A percentile compares a stretch with the other conserved stretches of the same genome.
phyloP scores from a whole-genome alignment of 305 asterid species.

The Fraxinus velutina region DNA sequence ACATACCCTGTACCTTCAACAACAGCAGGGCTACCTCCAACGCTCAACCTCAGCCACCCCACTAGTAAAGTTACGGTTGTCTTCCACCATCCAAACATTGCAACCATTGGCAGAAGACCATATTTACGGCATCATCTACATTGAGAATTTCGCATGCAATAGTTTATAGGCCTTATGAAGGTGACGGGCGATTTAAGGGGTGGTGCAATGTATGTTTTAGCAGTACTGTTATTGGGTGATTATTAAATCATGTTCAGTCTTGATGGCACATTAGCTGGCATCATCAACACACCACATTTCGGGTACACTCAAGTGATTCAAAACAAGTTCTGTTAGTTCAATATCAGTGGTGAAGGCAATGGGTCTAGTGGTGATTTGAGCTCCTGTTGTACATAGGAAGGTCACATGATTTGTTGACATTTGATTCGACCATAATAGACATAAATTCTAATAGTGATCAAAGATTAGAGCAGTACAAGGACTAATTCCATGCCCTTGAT shows the following conservation, averaged over 20 bases:
- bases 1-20: background rate
- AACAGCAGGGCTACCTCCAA: background rate
- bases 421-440: background rate
- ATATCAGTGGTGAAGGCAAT: background rate
- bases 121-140: background rate
- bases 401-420: background rate
- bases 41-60: slow-evolving; percentile 7
- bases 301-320: background rate
- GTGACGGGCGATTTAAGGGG: background rate
- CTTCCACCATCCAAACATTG: background rate
- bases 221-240: background rate
- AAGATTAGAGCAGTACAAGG: slow-evolving; percentile 1
- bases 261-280: background rate
- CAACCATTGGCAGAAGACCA: background rate
- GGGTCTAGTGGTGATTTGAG: background rate
- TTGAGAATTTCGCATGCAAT: background rate
- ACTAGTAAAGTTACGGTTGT: background rate
- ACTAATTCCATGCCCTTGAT: background rate
- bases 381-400: background rate
- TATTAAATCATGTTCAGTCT: background rate
- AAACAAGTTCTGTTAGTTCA: background rate
- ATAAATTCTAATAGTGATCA: background rate
- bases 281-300: background rate
- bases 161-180: background rate
- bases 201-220: background rate